Evolutionary conservation across 2,329 filamentous ascomycete species (phyloP).

Genomic region (Apiospora aurea): DNA sequence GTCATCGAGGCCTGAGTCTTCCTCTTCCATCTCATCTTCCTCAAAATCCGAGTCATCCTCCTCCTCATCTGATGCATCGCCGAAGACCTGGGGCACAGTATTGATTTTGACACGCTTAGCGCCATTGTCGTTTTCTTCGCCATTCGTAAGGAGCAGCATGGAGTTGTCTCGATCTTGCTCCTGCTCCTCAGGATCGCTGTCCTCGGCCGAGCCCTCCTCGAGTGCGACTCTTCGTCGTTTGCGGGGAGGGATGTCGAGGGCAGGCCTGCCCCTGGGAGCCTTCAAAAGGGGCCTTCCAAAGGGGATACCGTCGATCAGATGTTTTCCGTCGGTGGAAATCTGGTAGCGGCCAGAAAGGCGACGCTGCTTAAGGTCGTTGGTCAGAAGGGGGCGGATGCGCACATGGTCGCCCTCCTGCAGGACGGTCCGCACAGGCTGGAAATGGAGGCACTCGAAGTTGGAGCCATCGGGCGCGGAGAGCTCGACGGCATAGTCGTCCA

Average conservation of each 20-base stretch:
- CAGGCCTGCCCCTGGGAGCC: constrained; percentile 65
- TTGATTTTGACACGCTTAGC: background rate
- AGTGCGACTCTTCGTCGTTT: constrained; percentile 66
- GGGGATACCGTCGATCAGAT: constrained; percentile 83
- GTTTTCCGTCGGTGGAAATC: constrained; percentile 79
- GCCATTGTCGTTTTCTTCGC: constrained; percentile 31
- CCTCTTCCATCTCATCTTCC: constrained; percentile 18
- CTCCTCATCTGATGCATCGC: constrained; percentile 24
- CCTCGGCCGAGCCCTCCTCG: constrained; percentile 31
- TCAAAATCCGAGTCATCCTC: constrained; percentile 22
- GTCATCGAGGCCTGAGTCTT: background rate
- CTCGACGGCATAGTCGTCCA: constrained; percentile 90
- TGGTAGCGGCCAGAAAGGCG: constrained; percentile 80
- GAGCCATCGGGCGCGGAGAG: constrained; percentile 61
- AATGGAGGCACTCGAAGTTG: constrained; percentile 88
- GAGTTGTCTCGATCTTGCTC: constrained; percentile 32
- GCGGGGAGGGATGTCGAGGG: constrained; percentile 74
- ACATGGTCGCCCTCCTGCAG: constrained; percentile 86
- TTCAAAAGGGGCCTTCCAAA: constrained; percentile 79
- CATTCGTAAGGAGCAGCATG: constrained; percentile 44
- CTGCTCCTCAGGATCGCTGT: constrained; percentile 40
- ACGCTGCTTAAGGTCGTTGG: constrained; percentile 75
- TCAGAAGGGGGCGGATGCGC: constrained; percentile 78
- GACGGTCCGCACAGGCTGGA: constrained; percentile 72
- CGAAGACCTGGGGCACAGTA: background rate